A percentile compares a stretch with the other conserved stretches of the same genome.
These are phyloP conservation scores for Xylaria palmicola DNA, from an alignment of 495 filamentous ascomycete genomes.

Conservation along the genomic window DNA sequence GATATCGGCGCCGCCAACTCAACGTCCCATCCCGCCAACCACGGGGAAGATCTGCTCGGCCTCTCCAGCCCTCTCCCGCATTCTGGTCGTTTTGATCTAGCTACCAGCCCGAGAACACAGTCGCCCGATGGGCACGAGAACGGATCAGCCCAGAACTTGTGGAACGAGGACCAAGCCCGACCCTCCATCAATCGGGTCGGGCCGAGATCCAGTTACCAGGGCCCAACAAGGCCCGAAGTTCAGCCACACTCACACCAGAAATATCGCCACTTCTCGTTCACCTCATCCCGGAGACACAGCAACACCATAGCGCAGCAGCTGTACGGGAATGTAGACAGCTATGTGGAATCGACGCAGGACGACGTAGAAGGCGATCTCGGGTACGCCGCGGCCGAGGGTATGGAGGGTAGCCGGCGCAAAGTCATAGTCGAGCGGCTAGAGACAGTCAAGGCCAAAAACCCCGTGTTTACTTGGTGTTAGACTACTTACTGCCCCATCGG, in stretches of 20 bases:
- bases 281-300: slow-evolving; percentile 31
- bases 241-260: neutral
- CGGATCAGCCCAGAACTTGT: slow-evolving; percentile 4
- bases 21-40: slow-evolving; percentile 35
- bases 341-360: slow-evolving; percentile 58
- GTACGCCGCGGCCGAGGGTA: slow-evolving; percentile 89
- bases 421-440: slow-evolving; percentile 96
- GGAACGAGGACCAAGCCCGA: slow-evolving; percentile 3
- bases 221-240: slow-evolving; percentile 26
- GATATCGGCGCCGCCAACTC: slow-evolving; percentile 79
- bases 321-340: slow-evolving; percentile 31
- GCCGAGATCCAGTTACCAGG: slow-evolving; percentile 35
- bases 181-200: slow-evolving; percentile 9
- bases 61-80: slow-evolving; percentile 67
- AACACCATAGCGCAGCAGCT: slow-evolving; percentile 46
- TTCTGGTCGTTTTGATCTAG: slow-evolving; percentile 80
- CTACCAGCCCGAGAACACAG: slow-evolving; percentile 44
- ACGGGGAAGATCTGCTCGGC: slow-evolving; percentile 66
- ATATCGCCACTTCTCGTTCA: neutral
- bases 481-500: too few species aligned
- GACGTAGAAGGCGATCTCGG: slow-evolving; percentile 90
- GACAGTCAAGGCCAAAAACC: slow-evolving; percentile 90
- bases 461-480: slow-evolving; percentile 97
- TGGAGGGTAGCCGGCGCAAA: slow-evolving; percentile 83
- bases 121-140: slow-evolving; percentile 24